phyloP scores from a whole-genome alignment of 768 basidiomycete genomes.

The Mycena metata region DNA sequence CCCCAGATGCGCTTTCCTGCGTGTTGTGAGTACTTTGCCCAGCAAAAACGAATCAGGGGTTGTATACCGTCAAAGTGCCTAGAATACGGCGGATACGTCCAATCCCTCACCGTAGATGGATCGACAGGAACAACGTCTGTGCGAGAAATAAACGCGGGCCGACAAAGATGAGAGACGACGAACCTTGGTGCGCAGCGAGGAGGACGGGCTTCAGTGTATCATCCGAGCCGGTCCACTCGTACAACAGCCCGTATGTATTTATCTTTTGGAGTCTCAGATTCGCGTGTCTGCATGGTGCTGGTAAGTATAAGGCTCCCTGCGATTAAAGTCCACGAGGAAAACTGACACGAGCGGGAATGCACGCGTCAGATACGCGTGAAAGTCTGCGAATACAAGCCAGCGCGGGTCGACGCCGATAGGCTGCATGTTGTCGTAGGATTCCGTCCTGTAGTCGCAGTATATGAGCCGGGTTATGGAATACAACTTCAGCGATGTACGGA shows the following conservation, averaged over 20 bases:
- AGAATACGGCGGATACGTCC: conserved; percentile 70
- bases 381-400: conserved; percentile 66
- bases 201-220: conserved; percentile 73
- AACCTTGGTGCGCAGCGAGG: conserved; percentile 75
- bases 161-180: conserved; percentile 7
- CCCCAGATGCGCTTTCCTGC: conserved; percentile 61
- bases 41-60: not conserved
- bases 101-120: conserved; percentile 59
- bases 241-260: conserved; percentile 80
- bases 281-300: conserved; percentile 58
- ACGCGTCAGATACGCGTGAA: conserved; percentile 67
- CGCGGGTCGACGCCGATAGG: conserved; percentile 62
- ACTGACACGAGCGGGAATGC: conserved; percentile 76
- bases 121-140: conserved; percentile 75
- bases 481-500: conserved; percentile 48
- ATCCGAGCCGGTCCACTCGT: conserved; percentile 78
- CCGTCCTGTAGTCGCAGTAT: conserved; percentile 54
- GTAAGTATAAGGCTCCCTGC: not conserved
- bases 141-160: not conserved
- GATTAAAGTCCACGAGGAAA: not conserved
- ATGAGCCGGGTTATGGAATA: not conserved
- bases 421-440: conserved; percentile 65
- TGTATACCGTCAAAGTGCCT: conserved; percentile 66
- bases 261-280: conserved; percentile 72
- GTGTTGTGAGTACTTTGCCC: too few species aligned